Base-by-base conservation (phyloP, 805 yeast species). In the Cephaloascus albidus region DNA sequence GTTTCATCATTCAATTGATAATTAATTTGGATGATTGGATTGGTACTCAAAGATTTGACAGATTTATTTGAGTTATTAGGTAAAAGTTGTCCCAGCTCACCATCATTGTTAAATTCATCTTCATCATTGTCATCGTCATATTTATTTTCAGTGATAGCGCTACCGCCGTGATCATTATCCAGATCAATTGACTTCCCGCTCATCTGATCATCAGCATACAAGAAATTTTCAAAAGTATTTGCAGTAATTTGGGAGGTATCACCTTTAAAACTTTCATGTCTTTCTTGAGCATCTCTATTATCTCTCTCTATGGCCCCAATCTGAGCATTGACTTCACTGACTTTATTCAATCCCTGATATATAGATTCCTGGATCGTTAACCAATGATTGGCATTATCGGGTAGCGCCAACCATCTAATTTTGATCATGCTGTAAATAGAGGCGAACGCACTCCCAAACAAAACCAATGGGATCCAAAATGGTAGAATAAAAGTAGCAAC, bases 391-490 rank as follows among this genome's bases (percentile, higher is more conserved):
- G 42, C 44, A 17, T 56, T 42, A 4, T 53, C 39, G 1, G 65
- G 63, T 2, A 51, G 34, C 16, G 36, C 8, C 14, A 20, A 18
- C 6, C 8, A 6, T 6, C 23, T 31, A n/a, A 64, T 54, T 39
- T 61, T 68, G 18, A 68, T 49, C 45, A 62, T 54, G 41, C 72
- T 53, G 45, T 61, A 67, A n/a, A 65, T 49, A 1, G 72, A 58
- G 3, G 63, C 58, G 8, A 62, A 43, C 1, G 65, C 53, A 15
- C 63, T 53, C 1, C 62, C 49, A 17, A 58, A 53, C 18, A 73
- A 45, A 2, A 72, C 64, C 15, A 70, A 39, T 1, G 79, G 77
- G 17, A 74, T 53, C 77, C 78, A 74, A 27, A 73, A 41, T 0
- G 81, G 80, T 4, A 74, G 38, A 15, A 65, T 41, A 10, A 66